Evolutionary conservation across 2,329 filamentous ascomycete species (phyloP), one percentile per base, ranked within the genome.

Genomic region (Exutisphaerella laricina): DNA sequence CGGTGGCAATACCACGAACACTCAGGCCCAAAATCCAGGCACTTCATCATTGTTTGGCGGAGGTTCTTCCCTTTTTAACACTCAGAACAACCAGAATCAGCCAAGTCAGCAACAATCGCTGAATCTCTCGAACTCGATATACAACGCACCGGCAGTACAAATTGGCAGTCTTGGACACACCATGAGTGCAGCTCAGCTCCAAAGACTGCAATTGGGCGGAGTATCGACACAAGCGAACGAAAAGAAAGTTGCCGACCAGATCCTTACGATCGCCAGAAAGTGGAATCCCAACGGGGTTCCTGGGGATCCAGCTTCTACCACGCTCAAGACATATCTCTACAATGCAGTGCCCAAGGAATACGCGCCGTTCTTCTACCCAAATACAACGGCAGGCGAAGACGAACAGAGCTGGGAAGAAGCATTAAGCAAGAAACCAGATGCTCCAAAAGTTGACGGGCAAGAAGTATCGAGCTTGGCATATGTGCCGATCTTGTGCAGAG

Each of bases 301-400:
- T 12, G 17, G 23, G n/a, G 21, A 53, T 39, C 26, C 45, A 37
- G 30, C 35, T 23, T 45, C 43, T 25, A 88, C 84, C 56, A 78
- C 77, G 20, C 88, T 92, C 69, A 84, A 87, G 64, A 73, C 85
- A 60, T 90, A 90, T 70, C 87, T 92, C 64, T 94, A 92, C 73
- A 92, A 92, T 68, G 80, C 85, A 53, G 85, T 89, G 50, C 81
- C 84, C 50, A 79, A 84, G 57, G 77, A 79, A 39, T 76, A 77
- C 60, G 81, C 84, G n/a, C 84, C 84, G 8, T 88, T 84, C 64
- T 89, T 85, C 65, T 78, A 81, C 51, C 84, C 84, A 2, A 72
- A 77, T 12, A 70, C 79, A 1, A 32, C 12, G 9, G 29, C 39
- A 8, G 72, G 78, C 54, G 87, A 92, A 60, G 81, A 89, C 59